A percentile compares a stretch with the other conserved stretches of the same genome.
Evolutionary conservation across 164 flowering plant genomes (phyloP).

Genomic region (Taxillus chinensis): DNA sequence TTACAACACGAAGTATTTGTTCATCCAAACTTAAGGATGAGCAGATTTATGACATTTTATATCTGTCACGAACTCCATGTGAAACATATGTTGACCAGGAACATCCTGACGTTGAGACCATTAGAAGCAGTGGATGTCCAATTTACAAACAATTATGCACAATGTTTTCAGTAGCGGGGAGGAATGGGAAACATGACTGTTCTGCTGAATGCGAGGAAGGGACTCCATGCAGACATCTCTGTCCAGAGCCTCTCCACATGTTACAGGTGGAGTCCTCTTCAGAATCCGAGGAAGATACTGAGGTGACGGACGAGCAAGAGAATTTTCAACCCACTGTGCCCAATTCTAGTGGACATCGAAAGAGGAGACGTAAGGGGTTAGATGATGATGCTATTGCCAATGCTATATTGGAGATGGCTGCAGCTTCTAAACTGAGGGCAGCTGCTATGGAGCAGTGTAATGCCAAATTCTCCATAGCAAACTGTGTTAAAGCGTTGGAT

Average conservation of each 20-base stretch:
- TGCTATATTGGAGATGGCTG: conserved; percentile 53
- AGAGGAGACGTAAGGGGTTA: conserved; percentile 37
- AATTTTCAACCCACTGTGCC: conserved; percentile 12
- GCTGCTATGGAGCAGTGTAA: conserved; percentile 23
- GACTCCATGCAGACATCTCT: conserved; percentile 1
- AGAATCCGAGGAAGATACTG: conserved; percentile 25
- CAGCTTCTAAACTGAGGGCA: conserved; percentile 40
- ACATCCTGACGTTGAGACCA: conserved; percentile 42
- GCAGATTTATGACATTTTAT: background rate
- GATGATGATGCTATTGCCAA: conserved; percentile 41
- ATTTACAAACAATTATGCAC: conserved; percentile 32
- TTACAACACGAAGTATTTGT: background rate
- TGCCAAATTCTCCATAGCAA: conserved; percentile 28
- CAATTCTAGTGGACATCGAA: conserved; percentile 15
- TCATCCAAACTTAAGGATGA: background rate
- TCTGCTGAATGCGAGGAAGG: conserved; percentile 12
- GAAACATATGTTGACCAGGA: conserved; percentile 16
- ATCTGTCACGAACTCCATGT: background rate
- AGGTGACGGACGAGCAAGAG: conserved; percentile 18
- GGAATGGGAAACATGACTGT: conserved; percentile 16
- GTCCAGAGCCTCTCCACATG: conserved; percentile 15
- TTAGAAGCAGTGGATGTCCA: conserved; percentile 37
- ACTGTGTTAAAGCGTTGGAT: conserved; percentile 43
- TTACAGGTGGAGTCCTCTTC: conserved; percentile 19
- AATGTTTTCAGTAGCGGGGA: conserved; percentile 29